Evolutionary conservation across 2,329 filamentous ascomycete genomes (phyloP).

Genomic region (Penicillium verrucosum): DNA sequence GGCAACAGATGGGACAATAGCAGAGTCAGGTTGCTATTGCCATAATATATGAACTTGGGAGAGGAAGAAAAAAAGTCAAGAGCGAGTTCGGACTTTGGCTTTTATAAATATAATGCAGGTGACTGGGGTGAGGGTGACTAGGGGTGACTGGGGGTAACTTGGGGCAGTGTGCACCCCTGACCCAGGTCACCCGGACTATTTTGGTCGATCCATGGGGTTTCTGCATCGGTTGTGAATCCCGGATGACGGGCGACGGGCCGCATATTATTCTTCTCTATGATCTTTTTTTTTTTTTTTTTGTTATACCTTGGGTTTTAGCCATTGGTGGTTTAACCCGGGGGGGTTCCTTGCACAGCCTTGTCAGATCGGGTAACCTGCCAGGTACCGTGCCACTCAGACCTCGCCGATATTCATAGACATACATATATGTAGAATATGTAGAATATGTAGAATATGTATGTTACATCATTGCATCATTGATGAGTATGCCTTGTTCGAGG

Average conservation of each 20-base stretch:
- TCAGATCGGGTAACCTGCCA: constrained; percentile 7
- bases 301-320: neutral
- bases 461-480: neutral
- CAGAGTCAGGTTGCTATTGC: constrained; percentile 6
- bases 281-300: neutral
- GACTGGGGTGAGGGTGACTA: neutral
- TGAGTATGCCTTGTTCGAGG: neutral
- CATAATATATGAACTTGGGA: neutral
- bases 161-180: constrained; percentile 9
- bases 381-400: constrained; percentile 8
- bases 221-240: neutral
- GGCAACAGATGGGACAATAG: neutral
- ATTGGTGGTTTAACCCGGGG: constrained; percentile 1
- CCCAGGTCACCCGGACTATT: constrained; percentile 7
- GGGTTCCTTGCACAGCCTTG: constrained; percentile 1
- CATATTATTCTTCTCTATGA: neutral
- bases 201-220: constrained; percentile 2
- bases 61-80: neutral
- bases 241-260: constrained; percentile 5
- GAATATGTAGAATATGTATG: neutral
- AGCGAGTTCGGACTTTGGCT: neutral
- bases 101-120: constrained; percentile 13
- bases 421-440: neutral
- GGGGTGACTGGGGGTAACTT: neutral
- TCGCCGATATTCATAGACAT: neutral